Conservation (phyloP, 164 flowering plant genomes). For the Vitis rupestris region DNA sequence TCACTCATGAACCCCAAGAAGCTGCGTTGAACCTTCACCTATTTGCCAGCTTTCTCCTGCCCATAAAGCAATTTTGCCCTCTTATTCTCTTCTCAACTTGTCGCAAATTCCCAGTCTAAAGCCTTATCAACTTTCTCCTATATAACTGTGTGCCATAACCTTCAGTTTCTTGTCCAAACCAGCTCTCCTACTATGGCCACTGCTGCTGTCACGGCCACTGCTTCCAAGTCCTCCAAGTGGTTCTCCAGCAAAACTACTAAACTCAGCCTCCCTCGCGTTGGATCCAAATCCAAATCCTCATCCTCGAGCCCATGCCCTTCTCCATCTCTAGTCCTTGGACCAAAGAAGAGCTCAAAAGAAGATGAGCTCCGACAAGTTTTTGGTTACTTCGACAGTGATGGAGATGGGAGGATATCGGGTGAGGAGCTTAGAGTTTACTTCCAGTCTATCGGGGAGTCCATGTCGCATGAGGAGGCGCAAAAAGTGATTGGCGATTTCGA, state of each 20-base stretch:
- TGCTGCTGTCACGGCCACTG: neutral
- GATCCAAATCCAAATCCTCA: neutral
- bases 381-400: constrained; percentile 54
- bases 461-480: constrained; percentile 58
- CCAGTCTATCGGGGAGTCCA: constrained; percentile 57
- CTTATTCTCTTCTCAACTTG: neutral
- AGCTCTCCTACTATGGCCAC: neutral
- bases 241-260: neutral
- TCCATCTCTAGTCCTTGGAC: neutral
- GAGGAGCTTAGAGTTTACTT: constrained; percentile 53
- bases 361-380: constrained; percentile 51
- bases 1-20: neutral
- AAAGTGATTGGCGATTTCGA: constrained; percentile 49
- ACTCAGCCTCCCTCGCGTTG: neutral
- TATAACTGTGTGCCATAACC: neutral
- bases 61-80: neutral
- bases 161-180: neutral
- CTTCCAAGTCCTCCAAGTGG: neutral
- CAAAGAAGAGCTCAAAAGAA: constrained; percentile 5
- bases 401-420: constrained; percentile 72
- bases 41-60: too few species aligned
- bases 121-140: neutral
- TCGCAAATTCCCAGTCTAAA: neutral
- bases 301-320: constrained; percentile 19
- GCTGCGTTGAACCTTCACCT: neutral